A percentile compares a stretch with the other conserved stretches of the same genome.
These are phyloP conservation scores for Populus simonii DNA, from an alignment of 345 rosid species.

Conservation along the genomic window DNA sequence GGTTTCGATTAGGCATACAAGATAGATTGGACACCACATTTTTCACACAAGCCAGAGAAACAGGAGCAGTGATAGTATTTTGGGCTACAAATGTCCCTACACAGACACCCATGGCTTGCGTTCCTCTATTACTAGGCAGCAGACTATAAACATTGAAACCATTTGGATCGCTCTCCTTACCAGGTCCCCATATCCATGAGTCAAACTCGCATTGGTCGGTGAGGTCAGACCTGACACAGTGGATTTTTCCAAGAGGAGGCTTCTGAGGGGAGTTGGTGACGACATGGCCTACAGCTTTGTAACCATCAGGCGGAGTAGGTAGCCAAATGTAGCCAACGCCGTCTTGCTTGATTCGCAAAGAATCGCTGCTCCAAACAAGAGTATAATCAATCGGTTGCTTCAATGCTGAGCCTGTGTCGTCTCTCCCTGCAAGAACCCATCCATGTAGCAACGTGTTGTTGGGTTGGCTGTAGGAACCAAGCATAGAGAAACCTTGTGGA, in stretches of 20 bases:
- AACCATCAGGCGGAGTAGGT: slow-evolving; percentile 68
- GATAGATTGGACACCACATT: slow-evolving; percentile 40
- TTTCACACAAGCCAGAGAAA: slow-evolving; percentile 56
- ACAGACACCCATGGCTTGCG: slow-evolving; percentile 45
- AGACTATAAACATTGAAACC: slow-evolving; percentile 40
- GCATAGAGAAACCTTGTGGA: slow-evolving; percentile 47
- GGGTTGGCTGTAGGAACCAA: slow-evolving; percentile 65
- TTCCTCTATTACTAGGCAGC: slow-evolving; percentile 51
- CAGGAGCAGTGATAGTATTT: slow-evolving; percentile 6
- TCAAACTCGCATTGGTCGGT: slow-evolving; percentile 53
- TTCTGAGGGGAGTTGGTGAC: slow-evolving; percentile 57
- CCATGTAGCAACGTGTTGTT: slow-evolving; percentile 52
- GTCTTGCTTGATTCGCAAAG: slow-evolving; percentile 57
- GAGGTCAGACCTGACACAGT: slow-evolving; percentile 67
- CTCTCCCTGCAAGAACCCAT: slow-evolving; percentile 66
- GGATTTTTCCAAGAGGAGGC: slow-evolving; percentile 59
- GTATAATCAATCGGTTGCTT: slow-evolving; percentile 63
- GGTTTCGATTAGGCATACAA: slow-evolving; percentile 56
- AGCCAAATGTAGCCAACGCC: slow-evolving; percentile 67
- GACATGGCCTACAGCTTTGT: slow-evolving; percentile 55
- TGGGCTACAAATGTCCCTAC: slow-evolving; percentile 65
- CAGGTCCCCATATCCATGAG: slow-evolving; percentile 56
- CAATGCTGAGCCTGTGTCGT: slow-evolving; percentile 28
- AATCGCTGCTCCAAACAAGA: slow-evolving; percentile 73
- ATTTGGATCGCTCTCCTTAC: slow-evolving; percentile 12